Base-by-base conservation (phyloP, 2,329 filamentous ascomycete species). In the Aspergillus sp. region DNA sequence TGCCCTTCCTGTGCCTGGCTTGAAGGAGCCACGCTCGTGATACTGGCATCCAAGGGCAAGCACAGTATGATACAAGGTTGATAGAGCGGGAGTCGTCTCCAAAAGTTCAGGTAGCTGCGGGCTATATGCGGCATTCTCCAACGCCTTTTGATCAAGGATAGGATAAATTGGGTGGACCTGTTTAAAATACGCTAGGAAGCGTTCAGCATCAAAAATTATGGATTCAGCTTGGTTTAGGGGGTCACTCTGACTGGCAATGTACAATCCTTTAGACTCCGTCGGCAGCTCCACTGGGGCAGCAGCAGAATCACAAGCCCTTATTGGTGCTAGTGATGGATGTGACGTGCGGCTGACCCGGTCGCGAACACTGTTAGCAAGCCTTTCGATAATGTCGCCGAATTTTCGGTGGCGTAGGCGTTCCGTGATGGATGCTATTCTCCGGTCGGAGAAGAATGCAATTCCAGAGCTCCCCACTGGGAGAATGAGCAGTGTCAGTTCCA, bases 41-140 rank as follows among this genome's bases (percentile, higher is more conserved):
- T 77, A 74, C 56, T 76, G 76, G 28, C 71, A 76, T 6, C 79
- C 79, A 2, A 81, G 61, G 3, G 79, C 79, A 4, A 81, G 66
- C 1, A 74, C 64, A 3, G 72, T 60, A 4, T 80, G 69, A 64
- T 81, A 82, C 3, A 81, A 62, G 7, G 77, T 75, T 0, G 71
- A 76, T 68, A 75, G 79, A 0, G 72, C 71, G 59, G 6, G 25
- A 28, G 70, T 75, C 0, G 59, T 66, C 7, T 66, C 54, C 1
- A 78, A 65, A 3, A 66, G 52, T 5, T 68, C 58, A 5, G 63
- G 60, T 4, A 77, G 69, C 15, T 75, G 58, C 3, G 71, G 58
- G 31, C 66, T 69, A 8, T 67, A 64, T 7, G 71, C 72, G 19
- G 71, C 70, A 0, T 68, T 60, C 61, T 80, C 75, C 19, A 82